Percentiles rank a stretch among this genome's conserved stretches.
These are phyloP conservation scores for Xanthoceras sorbifolium DNA, from an alignment of 345 rosid genomes.

Conservation along the genomic window DNA sequence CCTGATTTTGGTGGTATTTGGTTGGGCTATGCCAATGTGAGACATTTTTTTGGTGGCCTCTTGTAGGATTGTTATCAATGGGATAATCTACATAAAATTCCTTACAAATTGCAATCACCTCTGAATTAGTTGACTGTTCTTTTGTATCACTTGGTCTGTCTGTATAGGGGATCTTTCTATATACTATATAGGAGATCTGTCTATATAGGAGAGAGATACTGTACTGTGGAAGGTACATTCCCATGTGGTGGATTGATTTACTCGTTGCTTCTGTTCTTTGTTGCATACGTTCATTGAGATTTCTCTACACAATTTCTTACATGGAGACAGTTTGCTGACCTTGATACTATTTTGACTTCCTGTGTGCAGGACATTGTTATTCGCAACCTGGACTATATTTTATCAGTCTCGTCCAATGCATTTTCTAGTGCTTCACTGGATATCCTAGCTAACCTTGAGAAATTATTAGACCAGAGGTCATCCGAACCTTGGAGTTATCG, in stretches of 20 bases:
- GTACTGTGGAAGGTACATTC: background rate
- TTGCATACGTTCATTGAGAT: background rate
- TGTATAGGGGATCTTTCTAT: background rate
- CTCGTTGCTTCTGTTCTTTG: background rate
- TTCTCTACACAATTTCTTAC: background rate
- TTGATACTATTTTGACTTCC: conserved; percentile 18
- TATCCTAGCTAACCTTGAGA: conserved; percentile 80
- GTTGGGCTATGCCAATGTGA: too few relatives aligned
- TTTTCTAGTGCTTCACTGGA: conserved; percentile 73
- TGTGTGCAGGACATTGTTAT: conserved; percentile 75
- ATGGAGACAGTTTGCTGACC: conserved; percentile 1
- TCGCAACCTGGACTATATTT: conserved; percentile 83
- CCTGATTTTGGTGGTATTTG: too few relatives aligned
- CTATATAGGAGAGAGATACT: background rate
- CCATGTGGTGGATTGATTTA: background rate
- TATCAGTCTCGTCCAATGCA: conserved; percentile 65
- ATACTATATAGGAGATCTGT: too few relatives aligned
- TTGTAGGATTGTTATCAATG: too few relatives aligned
- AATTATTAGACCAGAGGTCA: conserved; percentile 72
- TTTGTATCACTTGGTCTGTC: background rate
- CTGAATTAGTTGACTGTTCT: background rate
- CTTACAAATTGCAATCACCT: background rate
- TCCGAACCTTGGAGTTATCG: conserved; percentile 88
- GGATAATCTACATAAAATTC: background rate
- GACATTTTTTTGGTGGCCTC: too few relatives aligned